Evolutionary conservation across 495 filamentous ascomycete species (phyloP).

Genomic region (Pseudoneurospora amorphoporcata): DNA sequence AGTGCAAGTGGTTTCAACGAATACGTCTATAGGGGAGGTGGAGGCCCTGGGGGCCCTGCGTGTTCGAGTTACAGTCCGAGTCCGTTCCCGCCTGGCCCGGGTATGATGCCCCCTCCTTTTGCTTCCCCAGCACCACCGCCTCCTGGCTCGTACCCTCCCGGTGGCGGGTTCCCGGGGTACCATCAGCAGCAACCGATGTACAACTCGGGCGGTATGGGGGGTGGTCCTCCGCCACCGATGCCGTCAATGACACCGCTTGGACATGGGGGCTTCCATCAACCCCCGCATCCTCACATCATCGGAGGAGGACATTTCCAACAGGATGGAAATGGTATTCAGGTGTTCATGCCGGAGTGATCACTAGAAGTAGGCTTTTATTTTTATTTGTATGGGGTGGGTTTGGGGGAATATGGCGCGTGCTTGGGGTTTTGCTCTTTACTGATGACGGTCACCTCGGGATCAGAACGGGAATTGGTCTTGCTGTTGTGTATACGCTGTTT

Average conservation of each 20-base stretch:
- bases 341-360: constrained; percentile 3
- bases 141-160: background rate
- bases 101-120: background rate
- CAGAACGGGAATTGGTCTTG: background rate
- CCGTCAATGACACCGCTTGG: background rate
- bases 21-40: background rate
- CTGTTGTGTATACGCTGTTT: background rate
- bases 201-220: background rate
- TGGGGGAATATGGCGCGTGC: background rate
- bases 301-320: constrained; percentile 1
- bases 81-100: background rate
- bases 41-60: background rate
- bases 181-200: background rate
- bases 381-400: background rate
- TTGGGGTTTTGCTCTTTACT: background rate
- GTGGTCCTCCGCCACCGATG: background rate
- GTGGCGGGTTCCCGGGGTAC: background rate
- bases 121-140: background rate
- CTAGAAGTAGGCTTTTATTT: background rate
- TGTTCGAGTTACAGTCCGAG: background rate
- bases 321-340: constrained; percentile 1
- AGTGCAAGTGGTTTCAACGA: background rate
- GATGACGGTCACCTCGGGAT: background rate
- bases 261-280: background rate
- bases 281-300: background rate